phyloP scores from a whole-genome alignment of 352 stramenopile species.

The Thraustotheca clavata region DNA sequence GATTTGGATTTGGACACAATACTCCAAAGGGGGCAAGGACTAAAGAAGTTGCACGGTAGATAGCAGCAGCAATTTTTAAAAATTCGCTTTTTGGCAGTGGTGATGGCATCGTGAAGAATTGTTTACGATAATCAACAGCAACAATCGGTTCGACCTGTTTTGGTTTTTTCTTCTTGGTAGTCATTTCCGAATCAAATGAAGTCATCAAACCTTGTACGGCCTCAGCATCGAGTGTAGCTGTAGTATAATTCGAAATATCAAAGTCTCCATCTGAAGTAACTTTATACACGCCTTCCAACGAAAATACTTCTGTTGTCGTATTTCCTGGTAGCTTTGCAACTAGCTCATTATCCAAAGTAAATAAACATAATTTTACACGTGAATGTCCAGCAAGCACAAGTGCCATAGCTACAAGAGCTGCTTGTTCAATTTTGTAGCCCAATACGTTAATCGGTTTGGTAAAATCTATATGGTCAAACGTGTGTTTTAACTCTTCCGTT shows the following conservation, averaged over 20 bases:
- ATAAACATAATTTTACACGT: conserved; percentile 12
- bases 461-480: conserved; percentile 25
- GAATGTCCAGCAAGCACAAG: conserved; percentile 8
- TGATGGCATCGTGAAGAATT: conserved; percentile 76
- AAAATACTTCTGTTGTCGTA: conserved; percentile 39
- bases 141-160: conserved; percentile 38
- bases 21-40: conserved; percentile 76
- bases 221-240: conserved; percentile 1
- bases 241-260: conserved; percentile 35
- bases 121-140: conserved; percentile 34
- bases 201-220: not conserved
- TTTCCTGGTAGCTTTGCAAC: conserved; percentile 30
- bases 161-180: conserved; percentile 23
- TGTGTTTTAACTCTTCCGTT: not conserved
- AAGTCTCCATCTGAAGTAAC: conserved; percentile 37
- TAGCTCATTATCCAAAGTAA: conserved; percentile 27
- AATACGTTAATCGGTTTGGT: conserved; percentile 36
- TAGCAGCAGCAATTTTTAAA: conserved; percentile 48
- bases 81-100: conserved; percentile 60
- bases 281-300: conserved; percentile 34
- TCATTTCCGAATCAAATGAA: not conserved
- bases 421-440: conserved; percentile 36
- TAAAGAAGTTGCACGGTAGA: conserved; percentile 73
- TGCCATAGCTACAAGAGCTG: conserved; percentile 49
- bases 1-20: conserved; percentile 26